A percentile compares a stretch with the other conserved stretches of the same genome.
Conservation (phyloP, 768 basidiomycete species). For the Psilocybe azurescens region DNA sequence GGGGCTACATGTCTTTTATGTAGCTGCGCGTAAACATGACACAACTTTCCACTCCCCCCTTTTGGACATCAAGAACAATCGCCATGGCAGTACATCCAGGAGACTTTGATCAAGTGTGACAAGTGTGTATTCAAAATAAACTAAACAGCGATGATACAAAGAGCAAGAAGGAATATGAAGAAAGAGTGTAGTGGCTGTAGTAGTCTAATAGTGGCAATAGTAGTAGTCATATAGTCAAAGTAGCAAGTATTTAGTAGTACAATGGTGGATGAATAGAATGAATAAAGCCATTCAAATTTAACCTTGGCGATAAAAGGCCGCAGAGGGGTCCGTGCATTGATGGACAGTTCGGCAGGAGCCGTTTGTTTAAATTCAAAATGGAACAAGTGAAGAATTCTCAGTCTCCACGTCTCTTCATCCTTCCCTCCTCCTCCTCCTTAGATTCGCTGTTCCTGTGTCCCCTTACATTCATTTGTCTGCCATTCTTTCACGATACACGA, state of each 20-base stretch:
- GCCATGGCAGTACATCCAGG: conserved; percentile 43
- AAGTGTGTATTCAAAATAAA: neutral
- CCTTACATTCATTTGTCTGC: conserved; percentile 29
- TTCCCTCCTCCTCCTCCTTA: conserved; percentile 9
- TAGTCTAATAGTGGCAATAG: no score
- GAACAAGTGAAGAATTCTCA: neutral
- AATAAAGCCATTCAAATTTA: neutral
- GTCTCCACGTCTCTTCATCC: neutral
- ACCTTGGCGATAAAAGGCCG: neutral
- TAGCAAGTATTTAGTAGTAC: neutral
- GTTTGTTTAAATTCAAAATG: conserved; percentile 16
- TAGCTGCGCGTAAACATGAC: conserved; percentile 40
- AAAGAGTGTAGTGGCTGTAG: no score
- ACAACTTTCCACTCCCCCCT: conserved; percentile 33
- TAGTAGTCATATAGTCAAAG: no score
- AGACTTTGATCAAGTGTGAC: conserved; percentile 15
- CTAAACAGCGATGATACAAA: neutral
- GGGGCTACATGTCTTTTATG: conserved; percentile 36
- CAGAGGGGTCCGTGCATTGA: conserved; percentile 4
- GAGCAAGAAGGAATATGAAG: neutral
- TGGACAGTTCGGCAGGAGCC: conserved; percentile 15
- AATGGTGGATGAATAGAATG: neutral
- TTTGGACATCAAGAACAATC: conserved; percentile 37
- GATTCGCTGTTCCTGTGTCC: conserved; percentile 6
- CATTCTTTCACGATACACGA: conserved; percentile 34